Evolutionary conservation across 768 basidiomycete genomes (phyloP), one percentile per base, ranked within the genome.

Genomic region (Psilocybe cubensis): DNA sequence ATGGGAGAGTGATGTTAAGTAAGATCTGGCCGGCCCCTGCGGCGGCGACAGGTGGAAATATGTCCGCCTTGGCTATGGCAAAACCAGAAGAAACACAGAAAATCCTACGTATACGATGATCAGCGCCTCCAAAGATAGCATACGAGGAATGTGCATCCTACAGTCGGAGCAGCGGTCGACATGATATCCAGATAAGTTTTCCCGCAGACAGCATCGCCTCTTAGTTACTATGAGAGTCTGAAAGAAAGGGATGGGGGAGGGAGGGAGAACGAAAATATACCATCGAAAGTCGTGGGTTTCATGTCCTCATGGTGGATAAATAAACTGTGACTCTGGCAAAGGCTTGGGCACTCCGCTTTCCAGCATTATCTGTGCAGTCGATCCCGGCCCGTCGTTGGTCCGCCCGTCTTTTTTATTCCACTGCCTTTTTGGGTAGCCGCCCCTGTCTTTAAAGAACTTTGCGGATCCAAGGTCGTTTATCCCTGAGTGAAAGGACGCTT

Each of bases 1-100:
- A 80, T 9, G 89, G 89, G 8, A 86, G 63, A 2, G 83, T 75
- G 53, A 91, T 77, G 60, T 88, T 89, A 74, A 91, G 70, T 25
- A 84, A 67, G 6, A 91, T 72, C 59, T 88, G 86, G 0, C 84
- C 86, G 1, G 78, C 78, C 4, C 86, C 84, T 49, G 81, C 72
- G 4, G 87, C 81, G 7, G 85, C 89, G 20, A 79, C 72, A 1
- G 77, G 66, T 3, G 87, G 81, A 38, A 91, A 82, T 24, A 89
- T 76, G 29, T 85, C 85, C 0, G 76, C 78, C 66, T 83, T 88
- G 0, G 88, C 82, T 59, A 87, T 73, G 3, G 72, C 67, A 61
- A 85, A 86, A 4, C 88, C 88, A 43, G 79, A 76, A 6, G 74
- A 71, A 9, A 80, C 81, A 50, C 80, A 83, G 24, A 87, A 66